These are phyloP conservation scores for Salisapilia sapeloensis DNA, from an alignment of 352 stramenopile genomes.

Conservation along the genomic window DNA sequence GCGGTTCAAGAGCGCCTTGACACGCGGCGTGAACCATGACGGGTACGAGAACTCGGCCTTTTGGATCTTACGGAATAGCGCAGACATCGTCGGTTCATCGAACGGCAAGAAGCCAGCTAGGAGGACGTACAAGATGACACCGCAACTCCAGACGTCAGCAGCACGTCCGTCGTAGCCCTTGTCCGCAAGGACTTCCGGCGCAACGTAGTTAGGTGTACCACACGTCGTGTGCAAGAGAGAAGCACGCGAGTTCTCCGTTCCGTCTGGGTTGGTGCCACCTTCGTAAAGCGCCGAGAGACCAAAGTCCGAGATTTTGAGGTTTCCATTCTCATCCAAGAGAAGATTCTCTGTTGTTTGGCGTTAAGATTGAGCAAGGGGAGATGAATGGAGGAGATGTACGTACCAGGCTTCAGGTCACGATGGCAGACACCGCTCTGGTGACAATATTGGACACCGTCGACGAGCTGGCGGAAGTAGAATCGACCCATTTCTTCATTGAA, in stretches of 20 bases:
- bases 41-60: slow-evolving; percentile 92
- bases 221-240: slow-evolving; percentile 92
- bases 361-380: not conserved
- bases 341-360: slow-evolving; percentile 73
- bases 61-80: slow-evolving; percentile 95
- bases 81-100: slow-evolving; percentile 90
- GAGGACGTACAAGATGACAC: slow-evolving; percentile 97
- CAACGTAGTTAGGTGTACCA: slow-evolving; percentile 95
- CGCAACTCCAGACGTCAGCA: slow-evolving; percentile 94
- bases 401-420: slow-evolving; percentile 90
- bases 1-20: slow-evolving; percentile 79
- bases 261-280: slow-evolving; percentile 42
- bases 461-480: slow-evolving; percentile 98
- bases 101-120: slow-evolving; percentile 89
- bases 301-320: slow-evolving; percentile 99
- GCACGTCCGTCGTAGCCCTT: slow-evolving; percentile 89
- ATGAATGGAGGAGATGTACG: not conserved
- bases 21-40: slow-evolving; percentile 79
- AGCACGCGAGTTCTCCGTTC: slow-evolving; percentile 67
- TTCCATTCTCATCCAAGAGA: slow-evolving; percentile 89
- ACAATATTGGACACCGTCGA: slow-evolving; percentile 94
- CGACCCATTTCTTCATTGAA: slow-evolving; percentile 93
- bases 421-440: slow-evolving; percentile 96
- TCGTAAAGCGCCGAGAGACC: slow-evolving; percentile 90
- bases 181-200: slow-evolving; percentile 85